Evolutionary conservation across 129 eudicot species (phyloP), one percentile per base, ranked within the genome.

Genomic region (Smallanthus sonchifolius): DNA sequence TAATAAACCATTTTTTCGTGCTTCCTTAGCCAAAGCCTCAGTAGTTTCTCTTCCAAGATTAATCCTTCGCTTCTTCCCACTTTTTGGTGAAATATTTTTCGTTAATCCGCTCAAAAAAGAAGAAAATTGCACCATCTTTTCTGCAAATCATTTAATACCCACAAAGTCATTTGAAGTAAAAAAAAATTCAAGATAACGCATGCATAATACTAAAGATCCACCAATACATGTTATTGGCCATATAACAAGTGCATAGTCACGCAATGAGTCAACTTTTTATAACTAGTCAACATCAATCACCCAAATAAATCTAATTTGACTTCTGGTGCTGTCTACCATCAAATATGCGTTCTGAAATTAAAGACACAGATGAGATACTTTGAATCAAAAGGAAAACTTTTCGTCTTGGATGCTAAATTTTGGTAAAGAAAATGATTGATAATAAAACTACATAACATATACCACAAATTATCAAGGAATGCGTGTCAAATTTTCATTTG

Each of bases 51-150:
- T 87, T 80, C 88, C 90, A 75, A 19, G 78, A 74, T 84, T 75
- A 59, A 24, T 79, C 77, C 77, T 81, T 8, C 69, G 75, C 20
- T 85, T 90, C 75, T 73, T 87, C 42, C 76, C 88, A 44, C 75
- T 80, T 70, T 74, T 88, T 36, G 30, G 70, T 30, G 91, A 76
- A 49, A 89, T 76, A 10, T 79, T 84, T 56, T 52, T 88, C 6
- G 99, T 77, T 43, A 95, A 76, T 35, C 84, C 87, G 57, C 83
- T 82, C 51, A 91, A 81, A 52, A 95, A 34, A n/a, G 85, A 44
- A 28, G 88, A 83, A 28, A 95, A 74, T 28, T 95, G 99, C 65
- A 86, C 99, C 99, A 95, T 91, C 86, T 81, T 79, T 57, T 61
- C 74, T 63, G 48, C 69, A 67, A 65, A 32, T 54, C 75, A 48